Conservation (phyloP, 768 basidiomycete species). For the Serendipita indica region DNA sequence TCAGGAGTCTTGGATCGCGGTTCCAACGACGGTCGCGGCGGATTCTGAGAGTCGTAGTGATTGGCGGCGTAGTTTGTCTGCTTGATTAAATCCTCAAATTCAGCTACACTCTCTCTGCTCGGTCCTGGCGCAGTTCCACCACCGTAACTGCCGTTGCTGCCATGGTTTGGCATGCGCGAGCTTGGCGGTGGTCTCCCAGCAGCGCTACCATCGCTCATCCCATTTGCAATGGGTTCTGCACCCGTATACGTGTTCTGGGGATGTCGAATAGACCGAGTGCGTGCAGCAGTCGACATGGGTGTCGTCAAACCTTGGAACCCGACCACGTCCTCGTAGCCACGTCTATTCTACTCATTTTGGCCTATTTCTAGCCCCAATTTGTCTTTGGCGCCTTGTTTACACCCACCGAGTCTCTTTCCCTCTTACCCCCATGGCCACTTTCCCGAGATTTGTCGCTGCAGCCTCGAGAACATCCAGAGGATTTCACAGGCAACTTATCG, state of each 20-base stretch:
- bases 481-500: too few species aligned
- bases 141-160: too few species aligned
- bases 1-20: slow-evolving; percentile 6
- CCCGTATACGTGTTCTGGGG: neutral
- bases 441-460: too few species aligned
- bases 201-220: neutral
- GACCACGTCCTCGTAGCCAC: too few species aligned
- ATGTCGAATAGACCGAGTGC: slow-evolving; percentile 2
- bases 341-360: too few species aligned
- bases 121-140: too few species aligned
- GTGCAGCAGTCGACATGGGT: neutral
- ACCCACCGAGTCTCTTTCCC: too few species aligned
- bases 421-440: too few species aligned
- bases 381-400: too few species aligned
- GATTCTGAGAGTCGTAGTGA: slow-evolving; percentile 5
- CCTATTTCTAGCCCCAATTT: too few species aligned
- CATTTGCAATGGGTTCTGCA: neutral
- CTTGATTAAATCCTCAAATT: neutral
- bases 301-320: neutral
- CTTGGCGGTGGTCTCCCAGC: neutral
- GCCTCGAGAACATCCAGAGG: too few species aligned
- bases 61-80: neutral
- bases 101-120: neutral
- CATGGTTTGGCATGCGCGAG: too few species aligned
- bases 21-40: neutral